Evolutionary conservation across 2,329 filamentous ascomycete species (phyloP), one percentile per base, ranked within the genome.

Genomic region (Aspergillus chevalieri): DNA sequence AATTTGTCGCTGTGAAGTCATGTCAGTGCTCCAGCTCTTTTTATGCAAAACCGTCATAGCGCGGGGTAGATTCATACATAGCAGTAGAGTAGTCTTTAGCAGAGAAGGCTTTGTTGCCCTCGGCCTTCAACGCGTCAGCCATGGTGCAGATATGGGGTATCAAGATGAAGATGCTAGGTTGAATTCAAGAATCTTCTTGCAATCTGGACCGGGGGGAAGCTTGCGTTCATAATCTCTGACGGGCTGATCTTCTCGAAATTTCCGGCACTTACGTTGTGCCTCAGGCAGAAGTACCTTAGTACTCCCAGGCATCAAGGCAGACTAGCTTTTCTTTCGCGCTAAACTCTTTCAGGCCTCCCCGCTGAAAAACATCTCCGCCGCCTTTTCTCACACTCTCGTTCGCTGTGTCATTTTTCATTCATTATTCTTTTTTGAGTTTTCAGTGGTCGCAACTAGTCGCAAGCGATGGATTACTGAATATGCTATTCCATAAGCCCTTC

Each of bases 81-180:
- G 93, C 93, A 71, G 92, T 89, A 65, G 90, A 81, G 71, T 95
- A 98, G 74, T 97, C 90, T 81, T 97, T 97, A 55, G 89, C 90
- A 58, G 89, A 86, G 73, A 98, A 98, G 74, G 94, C 91, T 79
- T 95, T 95, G 80, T 98, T 98, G 78, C 92, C 93, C 70, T 93
- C 86, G 65, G 91, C 89, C 80, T 98, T 98, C 65, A 98, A 83
- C 82, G 92, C 80, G 73, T 86, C 83, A 57, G 83, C 82, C 82
- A 85, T 85, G 56, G 36, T 74, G 56, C n/a, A 44, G 45, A 33
- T 50, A 36, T 50, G 57, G 14, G 39, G 41, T 43, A 17, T 30
- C 26, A 30, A 30, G 26, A 30, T 30, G 26, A 12, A 30, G 12
- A 30, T 30, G 26, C 9, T 30, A 30, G 4, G 26, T 30, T 30